Percentiles rank a stretch among this genome's conserved stretches.
These are phyloP conservation scores for Candolleomyces efflorescens DNA, from an alignment of 768 basidiomycete genomes.

Conservation along the genomic window DNA sequence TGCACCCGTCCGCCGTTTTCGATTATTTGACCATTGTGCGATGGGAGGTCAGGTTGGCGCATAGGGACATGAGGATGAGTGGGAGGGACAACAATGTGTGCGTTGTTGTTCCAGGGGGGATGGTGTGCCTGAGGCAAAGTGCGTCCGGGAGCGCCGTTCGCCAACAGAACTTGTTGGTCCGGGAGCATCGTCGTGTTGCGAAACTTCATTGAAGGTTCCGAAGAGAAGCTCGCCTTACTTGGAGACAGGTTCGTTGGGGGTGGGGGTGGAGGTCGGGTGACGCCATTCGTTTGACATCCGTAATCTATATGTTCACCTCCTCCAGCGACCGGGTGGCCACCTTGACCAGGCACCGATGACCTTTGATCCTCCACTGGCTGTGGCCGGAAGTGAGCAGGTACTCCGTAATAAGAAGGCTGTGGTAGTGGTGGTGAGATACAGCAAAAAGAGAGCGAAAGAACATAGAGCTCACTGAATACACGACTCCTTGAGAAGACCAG, in stretches of 20 bases:
- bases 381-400: not conserved
- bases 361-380: not conserved
- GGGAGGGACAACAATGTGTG: not conserved
- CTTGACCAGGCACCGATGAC: not conserved
- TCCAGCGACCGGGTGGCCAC: not conserved
- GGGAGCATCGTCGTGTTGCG: no score
- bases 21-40: not conserved
- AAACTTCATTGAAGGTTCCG: no score
- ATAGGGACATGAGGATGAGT: not conserved
- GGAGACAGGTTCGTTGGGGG: no score
- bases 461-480: not conserved
- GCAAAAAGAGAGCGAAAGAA: not conserved
- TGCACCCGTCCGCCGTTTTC: not conserved
- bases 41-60: not conserved
- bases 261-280: no score
- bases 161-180: no score
- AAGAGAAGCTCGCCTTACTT: no score
- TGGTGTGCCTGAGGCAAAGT: not conserved
- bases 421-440: not conserved
- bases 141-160: not conserved
- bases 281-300: not conserved
- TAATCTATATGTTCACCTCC: not conserved
- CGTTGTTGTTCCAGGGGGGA: not conserved
- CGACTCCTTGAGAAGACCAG: conserved; percentile 1
- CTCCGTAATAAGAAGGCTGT: not conserved